phyloP scores from a whole-genome alignment of 176 grass and related monocot genomes.

The Juncus effusus region DNA sequence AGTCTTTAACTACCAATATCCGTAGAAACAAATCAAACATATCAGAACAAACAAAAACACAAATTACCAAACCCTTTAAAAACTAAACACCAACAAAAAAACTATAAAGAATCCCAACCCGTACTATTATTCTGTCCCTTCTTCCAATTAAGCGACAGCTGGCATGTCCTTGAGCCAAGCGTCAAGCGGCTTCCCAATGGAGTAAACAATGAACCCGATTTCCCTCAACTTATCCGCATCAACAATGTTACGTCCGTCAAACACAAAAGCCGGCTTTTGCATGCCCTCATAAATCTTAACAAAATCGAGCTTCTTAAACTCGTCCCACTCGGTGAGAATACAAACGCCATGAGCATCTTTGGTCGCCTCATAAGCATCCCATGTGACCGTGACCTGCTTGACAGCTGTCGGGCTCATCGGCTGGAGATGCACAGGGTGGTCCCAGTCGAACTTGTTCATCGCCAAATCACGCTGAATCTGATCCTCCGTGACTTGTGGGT shows the following conservation, averaged over 20 bases:
- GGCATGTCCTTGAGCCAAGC: conserved; percentile 69
- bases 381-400: conserved; percentile 61
- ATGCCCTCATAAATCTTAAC: conserved; percentile 51
- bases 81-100: conserved; percentile 28
- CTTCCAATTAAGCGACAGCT: conserved; percentile 42
- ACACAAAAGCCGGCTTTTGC: conserved; percentile 68
- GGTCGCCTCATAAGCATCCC: conserved; percentile 62
- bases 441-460: conserved; percentile 56
- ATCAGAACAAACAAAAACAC: conserved; percentile 14
- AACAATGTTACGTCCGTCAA: conserved; percentile 56
- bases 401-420: conserved; percentile 61
- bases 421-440: conserved; percentile 52
- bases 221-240: conserved; percentile 54
- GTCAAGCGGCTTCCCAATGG: conserved; percentile 63
- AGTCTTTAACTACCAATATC: conserved; percentile 9
- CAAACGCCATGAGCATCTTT: conserved; percentile 66
- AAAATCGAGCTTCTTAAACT: conserved; percentile 56
- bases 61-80: conserved; percentile 32
- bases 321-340: conserved; percentile 67
- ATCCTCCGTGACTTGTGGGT: conserved; percentile 47
- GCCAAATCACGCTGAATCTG: conserved; percentile 48
- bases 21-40: conserved; percentile 12
- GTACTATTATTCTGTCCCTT: conserved; percentile 10
- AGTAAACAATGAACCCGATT: conserved; percentile 73
- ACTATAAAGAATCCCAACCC: conserved; percentile 31